These are phyloP conservation scores for Kodamaea hsintzibuensis DNA, from an alignment of 805 yeast genomes.

Conservation along the genomic window DNA sequence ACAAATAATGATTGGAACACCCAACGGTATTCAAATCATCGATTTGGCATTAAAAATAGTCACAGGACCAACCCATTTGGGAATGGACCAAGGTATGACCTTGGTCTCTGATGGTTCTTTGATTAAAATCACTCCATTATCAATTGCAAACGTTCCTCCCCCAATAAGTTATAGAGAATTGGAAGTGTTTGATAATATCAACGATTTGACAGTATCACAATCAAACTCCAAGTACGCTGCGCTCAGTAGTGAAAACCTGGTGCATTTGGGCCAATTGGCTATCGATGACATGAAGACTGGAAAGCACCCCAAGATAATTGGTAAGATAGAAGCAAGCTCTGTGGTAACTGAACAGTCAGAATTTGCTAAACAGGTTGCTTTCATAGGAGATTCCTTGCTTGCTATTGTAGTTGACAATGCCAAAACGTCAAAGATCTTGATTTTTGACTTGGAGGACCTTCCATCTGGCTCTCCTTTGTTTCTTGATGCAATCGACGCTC, in stretches of 20 bases:
- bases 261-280: constrained; percentile 43
- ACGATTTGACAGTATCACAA: constrained; percentile 64
- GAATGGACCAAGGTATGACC: constrained; percentile 75
- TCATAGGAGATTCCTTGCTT: constrained; percentile 50
- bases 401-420: constrained; percentile 63
- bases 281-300: constrained; percentile 51
- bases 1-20: constrained; percentile 66
- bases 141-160: constrained; percentile 90
- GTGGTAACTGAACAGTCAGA: constrained; percentile 38
- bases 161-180: constrained; percentile 79
- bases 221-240: constrained; percentile 61
- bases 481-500: constrained; percentile 42
- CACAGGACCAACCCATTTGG: constrained; percentile 67
- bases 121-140: constrained; percentile 76
- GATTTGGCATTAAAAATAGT: constrained; percentile 65
- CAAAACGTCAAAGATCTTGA: constrained; percentile 48
- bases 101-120: constrained; percentile 77
- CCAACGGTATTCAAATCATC: constrained; percentile 53
- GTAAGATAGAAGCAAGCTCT: constrained; percentile 25
- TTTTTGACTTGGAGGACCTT: constrained; percentile 48
- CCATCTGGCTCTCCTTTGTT: constrained; percentile 39
- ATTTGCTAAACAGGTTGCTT: constrained; percentile 62
- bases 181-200: constrained; percentile 50
- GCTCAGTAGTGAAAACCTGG: constrained; percentile 45
- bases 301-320: constrained; percentile 44